Percentiles rank a stretch among this genome's conserved stretches.
Evolutionary conservation across 495 filamentous ascomycete genomes (phyloP).

Genomic region (Penicillium nucicola): DNA sequence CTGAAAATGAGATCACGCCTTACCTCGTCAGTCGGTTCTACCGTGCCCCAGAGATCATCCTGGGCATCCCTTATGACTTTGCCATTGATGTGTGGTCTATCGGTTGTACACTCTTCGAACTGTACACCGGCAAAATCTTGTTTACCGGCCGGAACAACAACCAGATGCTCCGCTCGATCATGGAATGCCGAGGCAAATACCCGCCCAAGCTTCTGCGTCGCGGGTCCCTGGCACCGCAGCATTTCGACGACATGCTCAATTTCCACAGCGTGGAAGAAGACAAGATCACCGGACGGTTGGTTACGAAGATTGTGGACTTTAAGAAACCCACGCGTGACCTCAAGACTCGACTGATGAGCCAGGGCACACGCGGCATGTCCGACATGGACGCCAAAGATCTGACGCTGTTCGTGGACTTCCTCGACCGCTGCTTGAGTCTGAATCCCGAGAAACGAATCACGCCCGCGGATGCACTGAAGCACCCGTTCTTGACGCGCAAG

Average conservation of each 20-base stretch:
- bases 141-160: constrained; percentile 96
- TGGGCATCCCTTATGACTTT: constrained; percentile 92
- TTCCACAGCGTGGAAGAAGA: constrained; percentile 87
- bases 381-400: constrained; percentile 77
- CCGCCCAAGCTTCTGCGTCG: constrained; percentile 81
- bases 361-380: constrained; percentile 64
- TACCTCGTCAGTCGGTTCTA: constrained; percentile 97
- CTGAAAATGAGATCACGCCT: constrained; percentile 86
- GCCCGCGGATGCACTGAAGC: constrained; percentile 79
- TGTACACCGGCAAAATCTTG: constrained; percentile 96
- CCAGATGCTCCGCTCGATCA: constrained; percentile 92
- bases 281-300: constrained; percentile 76
- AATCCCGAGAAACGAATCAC: constrained; percentile 94
- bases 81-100: constrained; percentile 97
- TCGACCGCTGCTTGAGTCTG: constrained; percentile 81
- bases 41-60: constrained; percentile 92
- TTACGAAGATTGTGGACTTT: constrained; percentile 65
- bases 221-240: constrained; percentile 64
- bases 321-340: constrained; percentile 82
- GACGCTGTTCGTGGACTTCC: constrained; percentile 74
- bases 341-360: constrained; percentile 68
- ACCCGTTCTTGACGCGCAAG: constrained; percentile 67
- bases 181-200: constrained; percentile 94
- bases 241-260: constrained; percentile 86
- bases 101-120: constrained; percentile 93